phyloP scores from a whole-genome alignment of 805 yeast genomes.

The Kodamaea laetipori region DNA sequence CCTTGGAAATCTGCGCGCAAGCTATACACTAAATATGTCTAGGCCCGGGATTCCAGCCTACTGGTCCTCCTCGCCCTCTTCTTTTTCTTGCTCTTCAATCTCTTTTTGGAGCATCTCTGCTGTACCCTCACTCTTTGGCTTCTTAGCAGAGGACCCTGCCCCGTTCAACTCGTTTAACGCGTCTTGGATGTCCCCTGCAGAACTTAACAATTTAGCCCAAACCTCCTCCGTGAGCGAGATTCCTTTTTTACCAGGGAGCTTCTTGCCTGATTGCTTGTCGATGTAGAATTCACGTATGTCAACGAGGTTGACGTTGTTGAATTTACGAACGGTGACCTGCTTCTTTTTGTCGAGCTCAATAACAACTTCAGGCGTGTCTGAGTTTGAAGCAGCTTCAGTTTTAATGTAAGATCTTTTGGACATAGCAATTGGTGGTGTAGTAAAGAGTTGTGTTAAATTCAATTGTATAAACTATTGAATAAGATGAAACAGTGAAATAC shows the following conservation, averaged over 20 bases:
- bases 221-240: conserved; percentile 59
- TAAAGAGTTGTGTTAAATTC: too few species aligned
- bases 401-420: conserved; percentile 6
- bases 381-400: not conserved
- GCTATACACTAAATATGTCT: too few species aligned
- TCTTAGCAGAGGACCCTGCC: too few species aligned
- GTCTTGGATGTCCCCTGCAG: conserved; percentile 48
- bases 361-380: conserved; percentile 16
- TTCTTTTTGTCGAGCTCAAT: conserved; percentile 47
- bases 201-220: conserved; percentile 52
- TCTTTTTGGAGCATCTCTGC: conserved; percentile 11
- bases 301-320: conserved; percentile 64
- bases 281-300: conserved; percentile 83
- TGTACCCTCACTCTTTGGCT: conserved; percentile 22
- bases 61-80: conserved; percentile 16
- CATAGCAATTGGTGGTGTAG: too few species aligned
- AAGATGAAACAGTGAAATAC: too few species aligned
- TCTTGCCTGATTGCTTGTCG: conserved; percentile 52
- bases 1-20: conserved; percentile 1
- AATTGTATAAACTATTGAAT: too few species aligned
- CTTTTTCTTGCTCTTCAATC: conserved; percentile 21
- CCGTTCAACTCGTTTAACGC: conserved; percentile 46
- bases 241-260: conserved; percentile 82
- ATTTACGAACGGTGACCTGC: conserved; percentile 71
- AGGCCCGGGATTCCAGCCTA: conserved; percentile 7